These are phyloP conservation scores for Mycena citricolor DNA, from an alignment of 1,284 basidiomycete species.

Conservation along the genomic window DNA sequence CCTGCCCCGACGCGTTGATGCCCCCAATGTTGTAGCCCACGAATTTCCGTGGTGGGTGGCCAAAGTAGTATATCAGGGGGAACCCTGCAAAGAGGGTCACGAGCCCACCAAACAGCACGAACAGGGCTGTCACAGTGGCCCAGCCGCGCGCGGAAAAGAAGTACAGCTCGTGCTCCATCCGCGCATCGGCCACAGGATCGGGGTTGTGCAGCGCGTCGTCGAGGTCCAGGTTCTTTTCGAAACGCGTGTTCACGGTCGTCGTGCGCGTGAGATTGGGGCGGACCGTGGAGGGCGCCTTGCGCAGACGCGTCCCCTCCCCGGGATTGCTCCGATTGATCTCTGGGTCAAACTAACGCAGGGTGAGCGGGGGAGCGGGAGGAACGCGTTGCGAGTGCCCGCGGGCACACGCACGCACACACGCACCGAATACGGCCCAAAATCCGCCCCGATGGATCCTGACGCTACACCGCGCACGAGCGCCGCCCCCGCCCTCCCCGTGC, in stretches of 20 bases:
- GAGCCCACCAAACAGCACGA: conserved; percentile 60
- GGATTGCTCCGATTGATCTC: conserved; percentile 18
- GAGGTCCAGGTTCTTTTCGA: conserved; percentile 74
- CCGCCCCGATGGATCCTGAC: conserved; percentile 67
- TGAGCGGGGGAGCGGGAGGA: too few relatives aligned
- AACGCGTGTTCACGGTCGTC: conserved; percentile 20
- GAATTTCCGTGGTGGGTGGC: conserved; percentile 26
- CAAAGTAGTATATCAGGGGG: conserved; percentile 66
- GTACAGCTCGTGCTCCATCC: conserved; percentile 32
- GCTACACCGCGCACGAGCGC: conserved; percentile 60
- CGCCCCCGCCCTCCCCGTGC: conserved; percentile 11
- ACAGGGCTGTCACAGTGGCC: conserved; percentile 61
- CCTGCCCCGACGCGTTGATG: conserved; percentile 22
- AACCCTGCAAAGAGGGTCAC: conserved; percentile 76
- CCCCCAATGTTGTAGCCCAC: conserved; percentile 22
- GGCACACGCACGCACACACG: conserved; percentile 32
- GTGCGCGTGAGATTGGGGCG: conserved; percentile 19
- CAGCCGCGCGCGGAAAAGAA: conserved; percentile 74
- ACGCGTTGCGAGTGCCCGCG: conserved; percentile 6
- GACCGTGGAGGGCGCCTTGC: conserved; percentile 4
- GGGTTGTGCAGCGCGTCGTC: conserved; percentile 80
- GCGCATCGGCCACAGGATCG: conserved; percentile 61
- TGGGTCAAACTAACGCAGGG: conserved; percentile 17
- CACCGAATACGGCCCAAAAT: conserved; percentile 81
- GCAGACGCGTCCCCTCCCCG: conserved; percentile 20